phyloP scores from a whole-genome alignment of 2,329 filamentous ascomycete genomes.

The Periglandula ipomoeae region DNA sequence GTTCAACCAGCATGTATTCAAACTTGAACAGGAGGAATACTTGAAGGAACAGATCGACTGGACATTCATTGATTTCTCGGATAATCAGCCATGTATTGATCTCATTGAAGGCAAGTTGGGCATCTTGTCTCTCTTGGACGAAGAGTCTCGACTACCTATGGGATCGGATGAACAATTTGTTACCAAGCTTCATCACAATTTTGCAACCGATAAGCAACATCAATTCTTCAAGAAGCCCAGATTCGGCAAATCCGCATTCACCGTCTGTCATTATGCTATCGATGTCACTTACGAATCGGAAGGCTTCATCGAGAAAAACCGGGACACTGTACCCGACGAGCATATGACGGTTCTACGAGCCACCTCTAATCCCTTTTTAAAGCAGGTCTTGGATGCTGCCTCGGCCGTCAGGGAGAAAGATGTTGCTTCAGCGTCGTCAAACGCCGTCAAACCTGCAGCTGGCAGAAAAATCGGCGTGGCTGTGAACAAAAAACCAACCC shows the following conservation, averaged over 20 bases:
- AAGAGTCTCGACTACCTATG: constrained; percentile 95
- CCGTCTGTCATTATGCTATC: constrained; percentile 94
- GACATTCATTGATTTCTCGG: constrained; percentile 99
- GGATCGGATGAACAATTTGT: constrained; percentile 96
- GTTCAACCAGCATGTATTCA: constrained; percentile 99
- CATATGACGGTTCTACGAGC: constrained; percentile 87
- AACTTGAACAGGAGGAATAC: constrained; percentile 97
- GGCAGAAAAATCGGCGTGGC: constrained; percentile 85
- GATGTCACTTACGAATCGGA: constrained; percentile 99
- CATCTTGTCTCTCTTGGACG: constrained; percentile 83
- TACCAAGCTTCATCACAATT: constrained; percentile 92
- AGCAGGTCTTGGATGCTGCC: constrained; percentile 75
- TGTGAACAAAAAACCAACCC: constrained; percentile 90
- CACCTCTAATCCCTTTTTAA: constrained; percentile 78
- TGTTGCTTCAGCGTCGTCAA: constrained; percentile 49
- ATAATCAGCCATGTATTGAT: constrained; percentile 98
- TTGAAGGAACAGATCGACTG: constrained; percentile 94
- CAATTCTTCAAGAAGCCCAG: constrained; percentile 98
- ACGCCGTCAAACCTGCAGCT: constrained; percentile 69
- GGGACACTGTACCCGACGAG: constrained; percentile 96
- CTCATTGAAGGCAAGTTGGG: constrained; percentile 95
- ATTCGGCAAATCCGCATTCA: constrained; percentile 95
- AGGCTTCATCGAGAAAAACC: constrained; percentile 98
- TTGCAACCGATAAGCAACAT: constrained; percentile 80
- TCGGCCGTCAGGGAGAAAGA: constrained; percentile 88